phyloP scores from a whole-genome alignment of 2,329 filamentous ascomycete genomes.

The Fusarium sp. region DNA sequence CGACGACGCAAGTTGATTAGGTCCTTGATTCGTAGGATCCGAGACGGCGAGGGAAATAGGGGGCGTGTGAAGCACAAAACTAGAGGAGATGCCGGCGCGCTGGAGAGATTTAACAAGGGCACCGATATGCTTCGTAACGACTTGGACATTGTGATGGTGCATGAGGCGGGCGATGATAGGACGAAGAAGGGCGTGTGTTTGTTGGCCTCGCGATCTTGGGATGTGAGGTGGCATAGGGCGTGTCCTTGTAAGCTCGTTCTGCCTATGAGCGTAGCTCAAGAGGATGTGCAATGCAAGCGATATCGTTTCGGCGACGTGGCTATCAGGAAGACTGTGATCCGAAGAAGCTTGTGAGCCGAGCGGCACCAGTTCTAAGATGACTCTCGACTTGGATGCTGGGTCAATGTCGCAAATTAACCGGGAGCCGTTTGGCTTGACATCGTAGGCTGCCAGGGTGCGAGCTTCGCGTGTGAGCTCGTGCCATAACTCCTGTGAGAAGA shows the following conservation, averaged over 20 bases:
- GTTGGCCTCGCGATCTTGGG: conserved; percentile 55
- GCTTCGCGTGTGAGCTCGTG: conserved; percentile 89
- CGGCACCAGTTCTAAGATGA: conserved; percentile 77
- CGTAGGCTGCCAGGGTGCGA: conserved; percentile 76
- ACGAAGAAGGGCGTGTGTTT: conserved; percentile 64
- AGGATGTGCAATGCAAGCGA: conserved; percentile 79
- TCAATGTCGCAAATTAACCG: conserved; percentile 68
- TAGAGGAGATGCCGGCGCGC: conserved; percentile 60
- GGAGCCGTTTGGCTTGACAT: conserved; percentile 73
- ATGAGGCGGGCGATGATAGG: conserved; percentile 65
- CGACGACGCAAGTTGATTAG: conserved; percentile 57
- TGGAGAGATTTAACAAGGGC: conserved; percentile 60
- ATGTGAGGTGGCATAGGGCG: conserved; percentile 63
- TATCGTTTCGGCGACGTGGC: conserved; percentile 73
- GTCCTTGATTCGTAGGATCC: conserved; percentile 49
- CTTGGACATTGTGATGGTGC: conserved; percentile 58
- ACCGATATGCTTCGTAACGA: conserved; percentile 59
- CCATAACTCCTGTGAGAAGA: conserved; percentile 89
- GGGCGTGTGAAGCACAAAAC: conserved; percentile 59
- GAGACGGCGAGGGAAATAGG: conserved; percentile 48
- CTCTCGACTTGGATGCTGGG: conserved; percentile 61
- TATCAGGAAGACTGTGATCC: conserved; percentile 56
- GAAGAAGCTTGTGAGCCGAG: conserved; percentile 59
- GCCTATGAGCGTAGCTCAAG: conserved; percentile 82
- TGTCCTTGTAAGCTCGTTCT: conserved; percentile 77